Evolutionary conservation across 2,329 filamentous ascomycete species (phyloP).

Genomic region (Venturia aucupariae): DNA sequence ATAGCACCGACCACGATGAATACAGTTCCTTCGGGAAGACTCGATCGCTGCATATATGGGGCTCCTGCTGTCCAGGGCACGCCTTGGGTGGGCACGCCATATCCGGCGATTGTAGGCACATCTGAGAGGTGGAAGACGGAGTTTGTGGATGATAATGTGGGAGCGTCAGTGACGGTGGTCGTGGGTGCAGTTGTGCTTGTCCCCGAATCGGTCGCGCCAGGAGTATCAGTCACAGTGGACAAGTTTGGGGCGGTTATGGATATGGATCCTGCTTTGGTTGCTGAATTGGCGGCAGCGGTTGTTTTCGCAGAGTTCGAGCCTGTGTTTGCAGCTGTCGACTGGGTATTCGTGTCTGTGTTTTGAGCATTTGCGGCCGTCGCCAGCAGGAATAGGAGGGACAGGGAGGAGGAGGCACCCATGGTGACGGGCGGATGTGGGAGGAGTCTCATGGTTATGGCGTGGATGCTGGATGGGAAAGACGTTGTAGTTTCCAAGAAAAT

Average conservation of each 20-base stretch:
- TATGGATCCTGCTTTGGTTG: not conserved
- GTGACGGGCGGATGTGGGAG: slow-evolving; percentile 8
- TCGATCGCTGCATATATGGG: slow-evolving; percentile 85
- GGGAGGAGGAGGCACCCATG: not conserved
- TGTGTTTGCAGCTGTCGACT: not conserved
- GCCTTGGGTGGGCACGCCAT: slow-evolving; percentile 56
- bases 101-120: slow-evolving; percentile 47
- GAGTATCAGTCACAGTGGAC: slow-evolving; percentile 18
- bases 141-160: slow-evolving; percentile 17
- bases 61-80: slow-evolving; percentile 78
- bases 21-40: slow-evolving; percentile 80
- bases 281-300: slow-evolving; percentile 4
- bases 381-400: slow-evolving; percentile 23
- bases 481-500: too few species aligned
- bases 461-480: too few species aligned
- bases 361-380: slow-evolving; percentile 21
- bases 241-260: slow-evolving; percentile 20
- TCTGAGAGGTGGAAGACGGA: slow-evolving; percentile 26
- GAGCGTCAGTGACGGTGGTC: slow-evolving; percentile 5
- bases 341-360: slow-evolving; percentile 2
- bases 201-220: not conserved
- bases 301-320: not conserved
- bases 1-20: slow-evolving; percentile 92
- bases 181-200: slow-evolving; percentile 5
- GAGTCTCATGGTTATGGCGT: not conserved